Evolutionary conservation across 1,284 basidiomycete species (phyloP), one percentile per base, ranked within the genome.

Genomic region (Volvariella volvacea): DNA sequence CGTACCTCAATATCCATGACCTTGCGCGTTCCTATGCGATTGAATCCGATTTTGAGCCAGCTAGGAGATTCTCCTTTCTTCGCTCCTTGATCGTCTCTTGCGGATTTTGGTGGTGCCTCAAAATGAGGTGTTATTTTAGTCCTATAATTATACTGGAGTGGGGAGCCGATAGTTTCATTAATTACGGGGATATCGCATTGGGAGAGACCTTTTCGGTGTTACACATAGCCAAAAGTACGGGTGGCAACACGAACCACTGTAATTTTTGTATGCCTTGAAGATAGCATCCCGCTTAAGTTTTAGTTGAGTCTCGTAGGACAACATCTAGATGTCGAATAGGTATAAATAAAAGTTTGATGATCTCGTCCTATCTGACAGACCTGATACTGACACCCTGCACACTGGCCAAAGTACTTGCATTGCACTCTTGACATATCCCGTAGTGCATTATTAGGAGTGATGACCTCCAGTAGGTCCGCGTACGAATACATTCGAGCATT

Each of bases 61-160:
- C 76, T 69, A 21, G 73, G 83, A 48, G 69, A 70, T 44, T 63
- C 55, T 3, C 31, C 32, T 9, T 28, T 17, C 19, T 55, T 55
- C 1, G 56, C 52, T 33, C 58, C 52, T 16, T 63, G 55, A 21
- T 58, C 55, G 44, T 60, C 50, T 55, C 72, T 66, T 40, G 70
- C 63, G 45, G 64, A 60, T 57, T 78, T 84, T 0, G 81, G 79
- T 1, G 91, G 83, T 0, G 85, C 77, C 37, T 96, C 88, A 55
- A 98, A 99, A 62, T 99, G 95, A 0, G 95, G 95, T 0, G 95
- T 98, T 39, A 99, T 84, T 67, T 99, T 99, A 1, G 96, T 99
- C 17, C 95, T 82, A 62, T 99, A 99, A 38, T 76, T 78, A 64
- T 95, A 97, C 52, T 95, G 83, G 41, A 88, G 68, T 0, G 95